A percentile compares a stretch with the other conserved stretches of the same genome.
Evolutionary conservation across 495 filamentous ascomycete genomes (phyloP).

Genomic region (Astrocystis sublimbata): DNA sequence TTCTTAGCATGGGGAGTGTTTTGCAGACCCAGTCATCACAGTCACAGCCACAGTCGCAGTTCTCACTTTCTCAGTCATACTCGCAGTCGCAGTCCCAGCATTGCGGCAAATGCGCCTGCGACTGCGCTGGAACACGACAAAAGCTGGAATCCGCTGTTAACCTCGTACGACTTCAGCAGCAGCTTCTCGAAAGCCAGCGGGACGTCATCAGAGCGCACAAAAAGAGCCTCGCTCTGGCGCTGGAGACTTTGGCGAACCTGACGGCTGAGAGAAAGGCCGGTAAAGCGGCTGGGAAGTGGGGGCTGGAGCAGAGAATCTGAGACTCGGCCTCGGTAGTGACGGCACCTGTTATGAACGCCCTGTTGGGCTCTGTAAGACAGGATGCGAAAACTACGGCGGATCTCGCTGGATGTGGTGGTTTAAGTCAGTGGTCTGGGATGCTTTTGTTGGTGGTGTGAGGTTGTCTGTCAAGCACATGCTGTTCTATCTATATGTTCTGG

Average conservation of each 20-base stretch:
- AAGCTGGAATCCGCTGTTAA: neutral
- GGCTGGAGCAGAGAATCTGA: neutral
- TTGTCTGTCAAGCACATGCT: too few relatives aligned
- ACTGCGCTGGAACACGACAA: neutral
- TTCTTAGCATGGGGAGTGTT: neutral
- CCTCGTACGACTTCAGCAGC: slow-evolving; percentile 6
- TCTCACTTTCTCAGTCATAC: too few relatives aligned
- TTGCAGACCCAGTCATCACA: too few relatives aligned
- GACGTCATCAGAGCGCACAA: neutral
- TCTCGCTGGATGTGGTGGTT: too few relatives aligned
- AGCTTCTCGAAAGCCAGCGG: slow-evolving; percentile 12
- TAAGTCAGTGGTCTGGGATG: too few relatives aligned
- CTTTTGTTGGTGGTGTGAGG: too few relatives aligned
- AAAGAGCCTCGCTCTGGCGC: neutral
- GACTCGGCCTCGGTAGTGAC: neutral
- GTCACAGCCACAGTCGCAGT: too few relatives aligned
- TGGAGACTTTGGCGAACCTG: slow-evolving; percentile 14
- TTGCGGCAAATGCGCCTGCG: neutral
- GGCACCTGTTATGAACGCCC: neutral
- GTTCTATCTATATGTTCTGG: too few relatives aligned
- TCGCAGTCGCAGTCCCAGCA: too few relatives aligned
- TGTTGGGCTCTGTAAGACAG: neutral
- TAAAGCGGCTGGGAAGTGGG: neutral
- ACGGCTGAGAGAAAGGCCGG: neutral
- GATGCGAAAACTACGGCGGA: too few relatives aligned